phyloP scores from a whole-genome alignment of 2,329 filamentous ascomycete species.

The Aspergillus sp. region DNA sequence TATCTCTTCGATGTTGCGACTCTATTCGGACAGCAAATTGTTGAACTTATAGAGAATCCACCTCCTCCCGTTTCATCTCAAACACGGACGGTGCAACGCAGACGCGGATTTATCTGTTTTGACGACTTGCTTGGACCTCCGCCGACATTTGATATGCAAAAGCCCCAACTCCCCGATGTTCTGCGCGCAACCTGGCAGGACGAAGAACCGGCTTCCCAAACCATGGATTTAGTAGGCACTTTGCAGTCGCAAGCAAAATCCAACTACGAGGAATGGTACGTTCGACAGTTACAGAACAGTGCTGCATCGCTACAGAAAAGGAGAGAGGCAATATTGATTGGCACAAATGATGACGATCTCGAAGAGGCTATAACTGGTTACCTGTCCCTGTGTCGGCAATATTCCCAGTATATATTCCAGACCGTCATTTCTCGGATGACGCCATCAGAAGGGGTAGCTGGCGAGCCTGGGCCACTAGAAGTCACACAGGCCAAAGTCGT shows the following conservation, averaged over 20 bases:
- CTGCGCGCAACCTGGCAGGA: not conserved
- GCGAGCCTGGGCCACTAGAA: not conserved
- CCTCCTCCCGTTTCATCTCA: not conserved
- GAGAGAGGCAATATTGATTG: not conserved
- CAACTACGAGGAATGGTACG: conserved; percentile 9
- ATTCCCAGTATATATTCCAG: conserved; percentile 2
- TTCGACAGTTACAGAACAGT: conserved; percentile 7
- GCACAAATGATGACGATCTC: conserved; percentile 1
- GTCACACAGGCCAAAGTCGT: no score
- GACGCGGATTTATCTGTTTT: conserved; percentile 2
- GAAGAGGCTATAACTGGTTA: conserved; percentile 2
- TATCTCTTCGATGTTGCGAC: conserved; percentile 13
- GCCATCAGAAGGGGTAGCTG: not conserved
- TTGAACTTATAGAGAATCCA: conserved; percentile 4
- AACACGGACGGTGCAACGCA: not conserved
- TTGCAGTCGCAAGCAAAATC: conserved; percentile 7
- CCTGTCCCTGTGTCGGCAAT: conserved; percentile 1
- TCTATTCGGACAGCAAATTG: conserved; percentile 3
- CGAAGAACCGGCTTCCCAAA: not conserved
- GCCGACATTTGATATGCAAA: conserved; percentile 3
- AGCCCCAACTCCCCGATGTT: conserved; percentile 1
- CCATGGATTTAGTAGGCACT: conserved; percentile 3
- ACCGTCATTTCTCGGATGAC: conserved; percentile 5
- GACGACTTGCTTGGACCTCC: conserved; percentile 4
- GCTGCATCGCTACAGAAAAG: conserved; percentile 5